Conservation (phyloP, 2,329 filamentous ascomycete species). For the Alternaria sp. region DNA sequence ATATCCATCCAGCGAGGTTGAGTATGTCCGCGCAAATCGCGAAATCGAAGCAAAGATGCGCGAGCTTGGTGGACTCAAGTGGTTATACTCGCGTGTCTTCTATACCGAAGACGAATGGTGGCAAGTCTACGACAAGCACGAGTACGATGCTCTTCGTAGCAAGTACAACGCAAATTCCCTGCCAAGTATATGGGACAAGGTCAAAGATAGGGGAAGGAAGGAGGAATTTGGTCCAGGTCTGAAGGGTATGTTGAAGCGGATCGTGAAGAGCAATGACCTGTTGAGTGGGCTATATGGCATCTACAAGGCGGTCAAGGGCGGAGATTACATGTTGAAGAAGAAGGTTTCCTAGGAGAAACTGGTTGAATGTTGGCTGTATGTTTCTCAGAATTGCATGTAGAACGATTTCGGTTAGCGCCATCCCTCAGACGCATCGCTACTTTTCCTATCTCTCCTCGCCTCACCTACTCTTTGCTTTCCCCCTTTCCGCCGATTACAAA, state of each 20-base stretch:
- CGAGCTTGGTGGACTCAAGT: conserved; percentile 80
- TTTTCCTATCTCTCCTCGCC: neutral
- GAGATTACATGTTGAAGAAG: conserved; percentile 44
- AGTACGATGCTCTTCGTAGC: conserved; percentile 69
- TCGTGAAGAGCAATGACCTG: conserved; percentile 39
- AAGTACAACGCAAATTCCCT: conserved; percentile 71
- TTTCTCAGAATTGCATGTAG: neutral
- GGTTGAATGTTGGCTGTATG: neutral
- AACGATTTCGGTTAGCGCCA: neutral
- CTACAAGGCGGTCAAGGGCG: conserved; percentile 45
- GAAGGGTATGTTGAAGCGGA: conserved; percentile 34
- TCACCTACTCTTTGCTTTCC: neutral
- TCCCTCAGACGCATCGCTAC: neutral
- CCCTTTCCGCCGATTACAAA: neutral
- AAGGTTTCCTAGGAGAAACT: conserved; percentile 17
- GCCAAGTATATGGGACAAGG: conserved; percentile 76
- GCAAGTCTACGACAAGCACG: conserved; percentile 66
- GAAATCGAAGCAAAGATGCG: conserved; percentile 74
- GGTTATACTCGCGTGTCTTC: conserved; percentile 87
- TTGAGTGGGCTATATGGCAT: conserved; percentile 53
- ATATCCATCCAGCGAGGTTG: conserved; percentile 64
- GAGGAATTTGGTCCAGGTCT: conserved; percentile 27
- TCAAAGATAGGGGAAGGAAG: conserved; percentile 52
- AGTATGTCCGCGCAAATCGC: conserved; percentile 76
- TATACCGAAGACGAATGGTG: conserved; percentile 79